Percentiles rank a stretch among this genome's conserved stretches.
Evolutionary conservation across 192 early-diverging fungal genomes (phyloP).

Genomic region (Chytriomyces confervae): DNA sequence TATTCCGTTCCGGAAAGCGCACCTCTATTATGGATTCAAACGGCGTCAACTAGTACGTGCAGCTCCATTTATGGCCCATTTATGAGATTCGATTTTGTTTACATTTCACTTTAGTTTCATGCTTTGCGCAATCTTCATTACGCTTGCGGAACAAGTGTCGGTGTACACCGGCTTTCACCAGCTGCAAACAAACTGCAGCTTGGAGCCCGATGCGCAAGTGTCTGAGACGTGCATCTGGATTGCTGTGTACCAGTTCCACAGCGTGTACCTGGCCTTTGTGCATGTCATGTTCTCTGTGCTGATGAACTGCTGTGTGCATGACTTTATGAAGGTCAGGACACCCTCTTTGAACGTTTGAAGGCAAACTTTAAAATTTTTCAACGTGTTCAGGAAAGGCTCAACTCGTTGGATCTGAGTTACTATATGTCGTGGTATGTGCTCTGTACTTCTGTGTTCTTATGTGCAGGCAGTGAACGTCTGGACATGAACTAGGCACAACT

Average conservation of each 20-base stretch:
- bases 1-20: background rate
- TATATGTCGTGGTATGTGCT: slow-evolving; percentile 20
- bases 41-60: slow-evolving; percentile 8
- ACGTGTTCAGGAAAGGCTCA: background rate
- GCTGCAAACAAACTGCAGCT: background rate
- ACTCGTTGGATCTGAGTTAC: background rate
- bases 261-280: slow-evolving; percentile 29
- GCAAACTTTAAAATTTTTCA: background rate
- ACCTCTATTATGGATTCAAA: background rate
- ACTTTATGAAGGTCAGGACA: slow-evolving; percentile 5
- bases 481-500: slow-evolving; percentile 20
- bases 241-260: slow-evolving; percentile 31
- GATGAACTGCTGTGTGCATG: slow-evolving; percentile 29
- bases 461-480: background rate
- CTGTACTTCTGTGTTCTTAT: background rate
- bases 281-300: slow-evolving; percentile 34
- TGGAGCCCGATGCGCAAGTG: background rate
- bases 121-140: background rate
- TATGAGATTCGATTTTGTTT: background rate
- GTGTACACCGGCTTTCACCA: background rate
- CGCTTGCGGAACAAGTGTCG: background rate
- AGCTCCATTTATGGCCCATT: background rate
- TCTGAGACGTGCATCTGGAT: slow-evolving; percentile 16
- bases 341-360: background rate
- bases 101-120: slow-evolving; percentile 11